phyloP scores from a whole-genome alignment of 2,329 filamentous ascomycete genomes.

The Xylogone sp. region DNA sequence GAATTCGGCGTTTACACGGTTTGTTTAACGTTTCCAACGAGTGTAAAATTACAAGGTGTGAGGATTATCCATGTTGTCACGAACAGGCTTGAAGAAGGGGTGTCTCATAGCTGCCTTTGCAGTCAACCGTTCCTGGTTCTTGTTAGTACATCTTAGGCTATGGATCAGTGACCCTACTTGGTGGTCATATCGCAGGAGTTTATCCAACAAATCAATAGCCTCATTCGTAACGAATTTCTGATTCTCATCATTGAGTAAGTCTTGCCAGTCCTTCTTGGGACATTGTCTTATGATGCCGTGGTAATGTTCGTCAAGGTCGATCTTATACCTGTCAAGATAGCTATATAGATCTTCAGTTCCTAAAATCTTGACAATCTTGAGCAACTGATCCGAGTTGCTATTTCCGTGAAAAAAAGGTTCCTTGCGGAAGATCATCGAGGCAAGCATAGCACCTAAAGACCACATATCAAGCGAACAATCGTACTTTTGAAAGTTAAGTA shows the following conservation, averaged over 20 bases:
- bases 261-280: conserved; percentile 94
- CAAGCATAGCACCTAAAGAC: conserved; percentile 97
- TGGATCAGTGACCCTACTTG: conserved; percentile 56
- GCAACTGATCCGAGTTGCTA: conserved; percentile 92
- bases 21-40: too few relatives aligned
- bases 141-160: conserved; percentile 13
- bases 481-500: conserved; percentile 97
- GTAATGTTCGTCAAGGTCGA: conserved; percentile 92
- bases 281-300: conserved; percentile 92
- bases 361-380: conserved; percentile 96
- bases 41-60: too few relatives aligned
- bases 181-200: conserved; percentile 91
- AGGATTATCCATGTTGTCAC: too few relatives aligned
- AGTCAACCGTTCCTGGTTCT: conserved; percentile 80
- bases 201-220: conserved; percentile 94
- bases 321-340: conserved; percentile 96
- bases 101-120: conserved; percentile 94
- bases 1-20: too few relatives aligned
- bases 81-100: conserved; percentile 86
- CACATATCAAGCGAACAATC: conserved; percentile 99
- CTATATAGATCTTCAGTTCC: conserved; percentile 95
- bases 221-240: conserved; percentile 93
- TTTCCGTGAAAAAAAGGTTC: conserved; percentile 98
- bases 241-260: conserved; percentile 91
- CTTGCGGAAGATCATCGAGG: conserved; percentile 98